Base-by-base conservation (phyloP, 2,329 filamentous ascomycete genomes). In the Pyrenochaeta sp. region DNA sequence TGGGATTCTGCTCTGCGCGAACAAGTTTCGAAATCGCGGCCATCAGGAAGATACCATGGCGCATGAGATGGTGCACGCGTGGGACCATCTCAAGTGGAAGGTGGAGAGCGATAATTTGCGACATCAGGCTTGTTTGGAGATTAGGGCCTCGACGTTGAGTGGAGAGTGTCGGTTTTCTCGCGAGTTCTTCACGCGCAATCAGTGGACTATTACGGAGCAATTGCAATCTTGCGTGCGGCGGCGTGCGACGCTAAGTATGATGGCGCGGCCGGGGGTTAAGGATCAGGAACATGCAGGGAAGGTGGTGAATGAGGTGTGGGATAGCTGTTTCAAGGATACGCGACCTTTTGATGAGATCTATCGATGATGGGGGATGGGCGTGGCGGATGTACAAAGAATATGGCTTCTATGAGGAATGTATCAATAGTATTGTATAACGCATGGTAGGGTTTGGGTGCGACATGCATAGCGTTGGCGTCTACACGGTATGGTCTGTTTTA, bases 51-150 rank as follows among this genome's bases (percentile, higher is more conserved):
- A 99, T 77, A 97, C 93, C 10, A 82, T 99, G 72, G 90, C 93
- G 28, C 95, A 99, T 78, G 95, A 99, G 81, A 96, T 99, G 92
- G 91, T 99, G 52, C 95, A 99, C 77, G 93, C 93, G 1, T 98
- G 93, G 84, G 95, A 99, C 76, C 91, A 96, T 76, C 74, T 98
- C 68, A 83, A 94, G 63, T 99, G 92, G 83, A 95, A 97, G 79
- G 88, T 97, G 44, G 90, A 98, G 73, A 91, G 91, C 82, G 78
- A 82, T n/a, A 87, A 91, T 76, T 76, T 99, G 78, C 88, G 89
- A 76, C 95, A 99, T 79, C 91, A 93, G 36, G 95, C 95, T 54
- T 99, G 95, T 78, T 90, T 93, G 54, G 95, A 99, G 91, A 98
- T 99, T 69, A 89, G 95, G 64, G 95, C 95, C 12, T 93, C 91